phyloP scores from a whole-genome alignment of 108 stramenopile genomes.

The Craspedostauros australis region DNA sequence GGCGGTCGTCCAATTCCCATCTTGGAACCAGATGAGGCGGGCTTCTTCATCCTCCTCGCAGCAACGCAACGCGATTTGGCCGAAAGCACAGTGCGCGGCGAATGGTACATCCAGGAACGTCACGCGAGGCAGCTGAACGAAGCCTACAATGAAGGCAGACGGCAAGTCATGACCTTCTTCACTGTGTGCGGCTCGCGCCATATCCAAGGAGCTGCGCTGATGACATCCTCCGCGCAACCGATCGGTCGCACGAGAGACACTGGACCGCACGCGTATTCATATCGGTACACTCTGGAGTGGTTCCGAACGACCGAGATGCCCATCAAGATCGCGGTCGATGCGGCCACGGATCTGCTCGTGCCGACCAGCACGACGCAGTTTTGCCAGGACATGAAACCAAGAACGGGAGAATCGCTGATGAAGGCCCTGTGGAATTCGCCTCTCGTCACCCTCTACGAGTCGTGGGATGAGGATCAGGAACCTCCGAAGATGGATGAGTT shows the following conservation, averaged over 20 bases:
- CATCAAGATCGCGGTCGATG: conserved; percentile 68
- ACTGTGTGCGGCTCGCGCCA: conserved; percentile 74
- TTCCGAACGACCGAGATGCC: conserved; percentile 82
- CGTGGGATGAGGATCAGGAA: conserved; percentile 56
- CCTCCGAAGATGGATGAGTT: conserved; percentile 67
- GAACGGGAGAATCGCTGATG: conserved; percentile 81
- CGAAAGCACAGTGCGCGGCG: conserved; percentile 53
- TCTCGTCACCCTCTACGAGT: conserved; percentile 75
- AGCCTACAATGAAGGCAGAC: conserved; percentile 39
- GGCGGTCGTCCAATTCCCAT: conserved; percentile 83
- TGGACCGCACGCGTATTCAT: conserved; percentile 36
- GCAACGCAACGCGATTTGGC: conserved; percentile 72
- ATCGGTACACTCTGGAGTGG: conserved; percentile 69
- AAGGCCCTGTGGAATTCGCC: conserved; percentile 86
- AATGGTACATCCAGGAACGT: conserved; percentile 73
- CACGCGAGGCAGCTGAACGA: conserved; percentile 68
- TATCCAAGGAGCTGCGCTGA: conserved; percentile 78
- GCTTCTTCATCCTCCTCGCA: conserved; percentile 68
- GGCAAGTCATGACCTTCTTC: conserved; percentile 82
- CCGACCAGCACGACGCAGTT: conserved; percentile 66
- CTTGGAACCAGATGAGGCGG: conserved; percentile 74
- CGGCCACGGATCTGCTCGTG: conserved; percentile 67
- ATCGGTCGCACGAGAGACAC: conserved; percentile 33
- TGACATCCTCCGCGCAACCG: conserved; percentile 56
- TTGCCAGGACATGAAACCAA: conserved; percentile 73